Conservation (phyloP, 208 protist genomes). For the Crithidia fasciculata region DNA sequence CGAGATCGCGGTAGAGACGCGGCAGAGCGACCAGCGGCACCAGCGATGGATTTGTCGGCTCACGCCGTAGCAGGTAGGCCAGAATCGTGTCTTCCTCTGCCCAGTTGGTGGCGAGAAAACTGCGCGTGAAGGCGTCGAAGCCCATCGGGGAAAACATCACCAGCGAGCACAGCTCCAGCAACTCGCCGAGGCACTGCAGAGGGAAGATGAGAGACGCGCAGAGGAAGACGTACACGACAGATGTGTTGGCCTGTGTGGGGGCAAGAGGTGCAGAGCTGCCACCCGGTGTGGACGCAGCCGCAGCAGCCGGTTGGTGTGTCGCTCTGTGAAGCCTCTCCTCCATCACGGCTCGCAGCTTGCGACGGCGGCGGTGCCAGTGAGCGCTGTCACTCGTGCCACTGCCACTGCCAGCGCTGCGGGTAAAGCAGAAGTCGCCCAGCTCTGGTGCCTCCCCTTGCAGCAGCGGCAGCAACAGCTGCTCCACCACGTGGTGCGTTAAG, state of each 20-base stretch:
- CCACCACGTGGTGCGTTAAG: constrained; percentile 13
- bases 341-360: constrained; percentile 24
- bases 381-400: constrained; percentile 12
- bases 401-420: constrained; percentile 10
- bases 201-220: constrained; percentile 74
- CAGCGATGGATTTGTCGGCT: constrained; percentile 75
- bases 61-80: constrained; percentile 62
- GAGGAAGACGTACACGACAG: constrained; percentile 26
- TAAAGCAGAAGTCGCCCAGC: constrained; percentile 20
- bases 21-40: constrained; percentile 72
- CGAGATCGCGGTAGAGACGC: constrained; percentile 66
- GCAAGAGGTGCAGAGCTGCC: not conserved
- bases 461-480: constrained; percentile 25
- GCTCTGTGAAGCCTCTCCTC: constrained; percentile 9
- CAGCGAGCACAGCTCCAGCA: constrained; percentile 71
- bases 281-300: not conserved
- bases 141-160: constrained; percentile 55
- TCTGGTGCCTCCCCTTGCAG: constrained; percentile 38
- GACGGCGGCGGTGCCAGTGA: constrained; percentile 29
- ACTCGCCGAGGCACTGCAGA: constrained; percentile 72
- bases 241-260: not conserved
- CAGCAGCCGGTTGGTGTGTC: not conserved
- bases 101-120: constrained; percentile 67
- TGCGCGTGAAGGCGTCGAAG: constrained; percentile 55
- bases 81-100: constrained; percentile 64